Conservation (phyloP, 1,284 basidiomycete genomes). For the Apiotrichum brassicae region DNA sequence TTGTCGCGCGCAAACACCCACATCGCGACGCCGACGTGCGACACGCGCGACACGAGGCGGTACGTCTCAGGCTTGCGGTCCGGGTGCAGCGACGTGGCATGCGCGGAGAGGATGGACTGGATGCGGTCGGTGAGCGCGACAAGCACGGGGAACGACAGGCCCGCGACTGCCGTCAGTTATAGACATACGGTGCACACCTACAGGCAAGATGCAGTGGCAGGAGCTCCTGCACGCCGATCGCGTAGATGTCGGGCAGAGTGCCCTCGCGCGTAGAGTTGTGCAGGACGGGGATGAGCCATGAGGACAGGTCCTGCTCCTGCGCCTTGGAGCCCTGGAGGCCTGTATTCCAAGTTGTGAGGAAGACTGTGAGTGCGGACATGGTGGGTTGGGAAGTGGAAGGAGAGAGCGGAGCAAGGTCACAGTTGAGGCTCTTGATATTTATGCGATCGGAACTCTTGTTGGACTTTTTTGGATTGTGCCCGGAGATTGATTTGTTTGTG, state of each 20-base stretch:
- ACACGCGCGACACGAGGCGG: slow-evolving; percentile 32
- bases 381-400: not conserved
- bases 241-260: slow-evolving; percentile 65
- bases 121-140: slow-evolving; percentile 37
- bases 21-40: slow-evolving; percentile 42
- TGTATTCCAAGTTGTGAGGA: slow-evolving; percentile 47
- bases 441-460: too few relatives aligned
- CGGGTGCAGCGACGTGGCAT: slow-evolving; percentile 34
- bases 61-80: slow-evolving; percentile 28
- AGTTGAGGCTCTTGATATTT: too few relatives aligned
- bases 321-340: slow-evolving; percentile 44
- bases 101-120: slow-evolving; percentile 37
- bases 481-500: too few relatives aligned
- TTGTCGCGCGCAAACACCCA: slow-evolving; percentile 43
- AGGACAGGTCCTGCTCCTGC: slow-evolving; percentile 40
- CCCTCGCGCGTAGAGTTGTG: slow-evolving; percentile 26
- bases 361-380: slow-evolving; percentile 41
- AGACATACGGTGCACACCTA: slow-evolving; percentile 15
- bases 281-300: slow-evolving; percentile 46
- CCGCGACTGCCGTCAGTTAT: slow-evolving; percentile 29
- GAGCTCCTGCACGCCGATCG: slow-evolving; percentile 94
- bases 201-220: slow-evolving; percentile 52
- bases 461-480: too few relatives aligned
- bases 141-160: slow-evolving; percentile 32
- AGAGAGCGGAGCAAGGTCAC: too few relatives aligned